Evolutionary conservation across 371 early-diverging fungal genomes (phyloP).

Genomic region (Parasitella parasitica): DNA sequence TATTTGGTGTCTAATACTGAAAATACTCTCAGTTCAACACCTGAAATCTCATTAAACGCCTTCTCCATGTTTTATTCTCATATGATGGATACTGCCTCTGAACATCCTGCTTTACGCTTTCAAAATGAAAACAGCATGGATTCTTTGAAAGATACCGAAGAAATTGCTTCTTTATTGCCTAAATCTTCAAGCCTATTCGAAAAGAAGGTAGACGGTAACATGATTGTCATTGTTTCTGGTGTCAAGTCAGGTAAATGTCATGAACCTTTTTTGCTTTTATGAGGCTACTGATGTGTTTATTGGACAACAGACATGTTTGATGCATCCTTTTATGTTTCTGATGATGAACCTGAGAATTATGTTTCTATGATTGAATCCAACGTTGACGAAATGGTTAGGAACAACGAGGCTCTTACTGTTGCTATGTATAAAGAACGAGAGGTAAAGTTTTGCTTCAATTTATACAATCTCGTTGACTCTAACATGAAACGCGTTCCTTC

Average conservation of each 20-base stretch:
- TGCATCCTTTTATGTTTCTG: conserved; percentile 38
- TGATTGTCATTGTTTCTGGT: conserved; percentile 23
- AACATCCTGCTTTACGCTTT: conserved; percentile 12
- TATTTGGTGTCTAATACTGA: conserved; percentile 15
- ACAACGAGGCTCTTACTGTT: conserved; percentile 7
- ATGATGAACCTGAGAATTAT: conserved; percentile 31
- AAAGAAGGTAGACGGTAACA: conserved; percentile 20
- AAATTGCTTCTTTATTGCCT: conserved; percentile 1
- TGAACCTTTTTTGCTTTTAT: background rate
- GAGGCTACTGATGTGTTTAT: conserved; percentile 15
- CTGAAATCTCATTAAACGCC: conserved; percentile 18
- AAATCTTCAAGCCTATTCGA: conserved; percentile 10
- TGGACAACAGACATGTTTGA: conserved; percentile 9
- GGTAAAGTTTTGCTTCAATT: background rate
- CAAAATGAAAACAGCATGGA: conserved; percentile 6
- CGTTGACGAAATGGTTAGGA: conserved; percentile 14
- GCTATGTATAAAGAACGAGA: conserved; percentile 6
- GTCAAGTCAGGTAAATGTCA: background rate
- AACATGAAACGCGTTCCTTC: conserved; percentile 6
- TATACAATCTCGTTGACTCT: background rate
- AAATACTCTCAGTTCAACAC: background rate
- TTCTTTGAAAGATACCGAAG: background rate
- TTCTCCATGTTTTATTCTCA: conserved; percentile 28
- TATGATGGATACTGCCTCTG: conserved; percentile 24
- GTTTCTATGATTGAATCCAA: conserved; percentile 26